Evolutionary conservation across 768 basidiomycete species (phyloP).

Genomic region (Boletus barrowsii): DNA sequence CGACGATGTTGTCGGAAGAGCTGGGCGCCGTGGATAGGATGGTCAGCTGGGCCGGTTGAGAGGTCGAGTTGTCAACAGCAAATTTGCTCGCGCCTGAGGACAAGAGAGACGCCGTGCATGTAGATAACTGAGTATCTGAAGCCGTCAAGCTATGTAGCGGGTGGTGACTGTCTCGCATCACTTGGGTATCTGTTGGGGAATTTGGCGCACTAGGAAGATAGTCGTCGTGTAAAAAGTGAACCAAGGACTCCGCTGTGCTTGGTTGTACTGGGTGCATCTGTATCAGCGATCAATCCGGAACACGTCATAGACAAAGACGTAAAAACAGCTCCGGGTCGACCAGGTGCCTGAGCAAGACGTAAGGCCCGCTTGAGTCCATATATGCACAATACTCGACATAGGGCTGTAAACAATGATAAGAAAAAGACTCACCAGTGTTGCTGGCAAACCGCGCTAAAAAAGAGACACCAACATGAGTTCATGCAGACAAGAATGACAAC

Average conservation of each 20-base stretch:
- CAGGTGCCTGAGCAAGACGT: no score
- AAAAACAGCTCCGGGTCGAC: no score
- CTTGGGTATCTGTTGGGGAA: neutral
- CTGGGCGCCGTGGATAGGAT: neutral
- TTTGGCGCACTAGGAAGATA: neutral
- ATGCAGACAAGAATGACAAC: neutral
- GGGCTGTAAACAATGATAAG: no score
- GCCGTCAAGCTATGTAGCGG: neutral
- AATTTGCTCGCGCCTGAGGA: neutral
- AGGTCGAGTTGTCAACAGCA: neutral
- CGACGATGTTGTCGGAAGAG: neutral
- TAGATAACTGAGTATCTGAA: neutral
- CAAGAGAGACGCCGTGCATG: neutral
- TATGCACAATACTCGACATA: neutral
- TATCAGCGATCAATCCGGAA: slow-evolving; percentile 2
- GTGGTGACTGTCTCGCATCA: neutral
- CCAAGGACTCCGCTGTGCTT: slow-evolving; percentile 1
- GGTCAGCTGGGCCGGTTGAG: neutral
- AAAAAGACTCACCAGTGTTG: slow-evolving; percentile 8
- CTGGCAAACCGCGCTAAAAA: slow-evolving; percentile 1
- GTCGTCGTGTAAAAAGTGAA: neutral
- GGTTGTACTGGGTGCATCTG: slow-evolving; percentile 1
- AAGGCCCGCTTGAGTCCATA: neutral
- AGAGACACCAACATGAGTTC: neutral
- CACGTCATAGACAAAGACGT: neutral